Percentiles rank a stretch among this genome's conserved stretches.
phyloP scores from a whole-genome alignment of 345 rosid species.

The Eucalyptus sp. region DNA sequence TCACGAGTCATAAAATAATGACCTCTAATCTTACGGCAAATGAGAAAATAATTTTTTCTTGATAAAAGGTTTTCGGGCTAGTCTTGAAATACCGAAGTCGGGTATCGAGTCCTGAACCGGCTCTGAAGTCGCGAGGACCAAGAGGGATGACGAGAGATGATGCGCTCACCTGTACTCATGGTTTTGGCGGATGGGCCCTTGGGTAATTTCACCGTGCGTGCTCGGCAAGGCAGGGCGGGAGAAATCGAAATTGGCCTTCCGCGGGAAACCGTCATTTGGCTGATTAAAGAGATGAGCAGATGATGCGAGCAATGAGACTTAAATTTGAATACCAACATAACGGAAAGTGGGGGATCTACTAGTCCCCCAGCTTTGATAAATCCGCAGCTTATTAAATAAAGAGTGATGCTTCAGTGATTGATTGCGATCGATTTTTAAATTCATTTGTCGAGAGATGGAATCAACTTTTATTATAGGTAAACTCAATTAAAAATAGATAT shows the following conservation, averaged over 20 bases:
- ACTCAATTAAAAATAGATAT: not conserved
- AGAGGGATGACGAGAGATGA: rapidly evolving
- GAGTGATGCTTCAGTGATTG: not conserved
- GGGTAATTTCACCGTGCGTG: not conserved
- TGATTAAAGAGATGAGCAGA: not conserved
- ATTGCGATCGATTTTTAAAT: not conserved
- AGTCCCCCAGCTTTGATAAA: not conserved
- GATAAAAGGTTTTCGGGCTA: not conserved
- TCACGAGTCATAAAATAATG: no score
- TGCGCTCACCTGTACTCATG: not conserved
- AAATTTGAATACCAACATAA: not conserved
- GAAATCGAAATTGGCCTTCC: not conserved
- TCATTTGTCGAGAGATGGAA: not conserved
- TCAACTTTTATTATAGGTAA: not conserved
- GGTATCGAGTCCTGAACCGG: not conserved
- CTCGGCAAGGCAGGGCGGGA: not conserved
- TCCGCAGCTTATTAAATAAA: not conserved
- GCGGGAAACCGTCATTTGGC: not conserved
- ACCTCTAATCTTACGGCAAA: rapidly evolving
- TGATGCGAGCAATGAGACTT: not conserved
- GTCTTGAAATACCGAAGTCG: not conserved
- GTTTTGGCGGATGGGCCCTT: not conserved
- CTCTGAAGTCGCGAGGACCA: not conserved
- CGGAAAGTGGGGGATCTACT: not conserved
- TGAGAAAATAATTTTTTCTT: rapidly evolving